Base-by-base conservation (phyloP, 768 basidiomycete species). In the Trametes gibbosa region DNA sequence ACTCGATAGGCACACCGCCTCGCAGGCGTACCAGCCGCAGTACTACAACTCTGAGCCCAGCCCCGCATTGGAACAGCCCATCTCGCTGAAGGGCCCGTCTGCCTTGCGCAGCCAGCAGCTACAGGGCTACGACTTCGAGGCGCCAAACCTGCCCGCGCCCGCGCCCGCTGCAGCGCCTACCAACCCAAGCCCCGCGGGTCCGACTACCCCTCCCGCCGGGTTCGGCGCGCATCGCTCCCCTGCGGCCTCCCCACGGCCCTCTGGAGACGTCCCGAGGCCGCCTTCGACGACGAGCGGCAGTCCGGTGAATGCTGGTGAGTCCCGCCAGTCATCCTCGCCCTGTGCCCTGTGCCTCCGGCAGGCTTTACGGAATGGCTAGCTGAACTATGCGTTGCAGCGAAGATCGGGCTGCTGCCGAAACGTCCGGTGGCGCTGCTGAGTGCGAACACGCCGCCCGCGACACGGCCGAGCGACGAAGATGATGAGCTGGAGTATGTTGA, bases 401-500 rank as follows among this genome's bases (percentile, higher is more conserved):
- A 87, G 72, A 74, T 89, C 0, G 89, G 89, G 23, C 70, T 91
- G 24, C 74, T 90, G 19, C 89, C 89, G 5, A 90, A 89, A 72
- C 81, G 85, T 0, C 87, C 89, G 6, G 89, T 91, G 14, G 84
- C 87, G 8, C 76, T 87, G 34, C 68, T 76, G 19, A 67, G 66
- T 60, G 61, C 67, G 39, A 63, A 69, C 56, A 57, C 70, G 3
- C 67, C 78, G 19, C 76, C 73, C 45, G 68, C 74, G 10, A 68
- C 67, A 27, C 42, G 34, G 50, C 61, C 47, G 56, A 64, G 42
- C 50, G 72, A 78, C 24, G 75, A 78, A 41, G 75, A 79, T 7
- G 84, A 84, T 54, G 84, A 82, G n/a, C 66, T 87, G 63, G 88
- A 89, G 70, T 90, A 87, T 69, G 79, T 81, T 3, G 86, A 89